Percentiles rank a stretch among this genome's conserved stretches.
Conservation (phyloP, 352 stramenopile genomes). For the Phytophthora boehmeriae region DNA sequence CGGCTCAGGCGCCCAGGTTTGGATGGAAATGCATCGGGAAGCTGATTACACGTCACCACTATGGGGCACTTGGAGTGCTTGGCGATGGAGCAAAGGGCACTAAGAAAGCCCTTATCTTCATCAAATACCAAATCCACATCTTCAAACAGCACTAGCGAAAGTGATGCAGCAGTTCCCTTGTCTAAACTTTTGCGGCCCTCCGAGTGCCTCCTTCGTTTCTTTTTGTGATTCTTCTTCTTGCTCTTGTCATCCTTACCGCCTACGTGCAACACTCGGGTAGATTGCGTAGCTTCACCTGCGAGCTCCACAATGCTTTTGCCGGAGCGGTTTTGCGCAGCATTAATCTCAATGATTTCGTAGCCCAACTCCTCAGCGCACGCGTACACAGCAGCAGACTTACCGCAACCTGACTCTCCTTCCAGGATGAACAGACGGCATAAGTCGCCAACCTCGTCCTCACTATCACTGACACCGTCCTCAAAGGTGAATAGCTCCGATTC, state of each 20-base stretch:
- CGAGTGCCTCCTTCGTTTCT: slow-evolving; percentile 38
- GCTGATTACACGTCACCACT: slow-evolving; percentile 66
- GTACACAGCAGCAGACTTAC: slow-evolving; percentile 83
- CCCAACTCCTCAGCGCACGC: slow-evolving; percentile 81
- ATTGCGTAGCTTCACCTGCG: slow-evolving; percentile 85
- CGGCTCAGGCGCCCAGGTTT: slow-evolving; percentile 50
- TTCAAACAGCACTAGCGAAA: slow-evolving; percentile 87
- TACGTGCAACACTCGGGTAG: slow-evolving; percentile 70
- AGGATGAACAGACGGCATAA: slow-evolving; percentile 77
- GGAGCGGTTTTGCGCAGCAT: slow-evolving; percentile 74
- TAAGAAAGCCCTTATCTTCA: slow-evolving; percentile 81
- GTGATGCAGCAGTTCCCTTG: slow-evolving; percentile 41
- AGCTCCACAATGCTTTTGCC: slow-evolving; percentile 77
- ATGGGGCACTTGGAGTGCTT: slow-evolving; percentile 85
- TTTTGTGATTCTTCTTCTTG: slow-evolving; percentile 56
- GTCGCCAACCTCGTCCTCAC: slow-evolving; percentile 59
- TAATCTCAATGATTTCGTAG: slow-evolving; percentile 88
- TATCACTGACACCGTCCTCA: slow-evolving; percentile 61
- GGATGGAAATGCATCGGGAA: slow-evolving; percentile 66
- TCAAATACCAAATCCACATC: slow-evolving; percentile 85
- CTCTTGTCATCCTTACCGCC: slow-evolving; percentile 45
- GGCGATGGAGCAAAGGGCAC: slow-evolving; percentile 73
- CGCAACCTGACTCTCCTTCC: slow-evolving; percentile 69
- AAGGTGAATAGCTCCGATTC: slow-evolving; percentile 71
- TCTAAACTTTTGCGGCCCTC: slow-evolving; percentile 47